Evolutionary conservation across 2,329 filamentous ascomycete species (phyloP), one percentile per base, ranked within the genome.

Genomic region (Cordyceps javanica): DNA sequence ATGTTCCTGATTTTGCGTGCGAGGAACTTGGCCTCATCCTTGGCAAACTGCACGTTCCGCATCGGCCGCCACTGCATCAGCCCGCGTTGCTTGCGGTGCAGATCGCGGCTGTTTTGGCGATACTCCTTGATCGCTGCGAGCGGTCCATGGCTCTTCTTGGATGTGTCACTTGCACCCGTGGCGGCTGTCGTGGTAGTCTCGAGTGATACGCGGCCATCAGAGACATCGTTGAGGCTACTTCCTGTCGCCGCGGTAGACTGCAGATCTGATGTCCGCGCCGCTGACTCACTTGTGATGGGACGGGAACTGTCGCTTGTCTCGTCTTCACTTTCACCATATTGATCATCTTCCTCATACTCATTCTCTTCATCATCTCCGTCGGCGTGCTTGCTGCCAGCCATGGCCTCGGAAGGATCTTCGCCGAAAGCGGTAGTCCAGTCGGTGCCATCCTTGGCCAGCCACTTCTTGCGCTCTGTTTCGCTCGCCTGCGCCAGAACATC

Each of bases 21-120:
- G 0, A 89, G 90, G 73, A 87, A 92, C 66, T 88, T 87, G 0
- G 89, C 85, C 76, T 97, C 90, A 66, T 97, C 81, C 73, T 94
- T 96, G 44, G 87, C 92, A 70, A 97, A 97, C 63, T 86, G 85
- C 23, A 85, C 78, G 68, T 96, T 96, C 41, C 93, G 81, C 69
- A 92, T 89, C 0, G 93, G 92, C 67, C 86, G 89, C 91, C 92
- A 97, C 71, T 97, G 93, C 90, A 97, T 96, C 68, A 96, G 67
- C 0, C 93, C 93, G 11, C 92, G 81, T 64, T 97, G 91, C 73
- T 92, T 91, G 0, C 92, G 83, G 69, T 92, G 88, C 69, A 97
- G 79, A 46, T 89, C 85, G 61, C 88, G 84, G 68, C 87, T 90
- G 61, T 85, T 81, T 58, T 78, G 77, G 65, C 84, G 85, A 69